phyloP scores from a whole-genome alignment of 192 early-diverging fungal species.

The Paraglomus occultum region DNA sequence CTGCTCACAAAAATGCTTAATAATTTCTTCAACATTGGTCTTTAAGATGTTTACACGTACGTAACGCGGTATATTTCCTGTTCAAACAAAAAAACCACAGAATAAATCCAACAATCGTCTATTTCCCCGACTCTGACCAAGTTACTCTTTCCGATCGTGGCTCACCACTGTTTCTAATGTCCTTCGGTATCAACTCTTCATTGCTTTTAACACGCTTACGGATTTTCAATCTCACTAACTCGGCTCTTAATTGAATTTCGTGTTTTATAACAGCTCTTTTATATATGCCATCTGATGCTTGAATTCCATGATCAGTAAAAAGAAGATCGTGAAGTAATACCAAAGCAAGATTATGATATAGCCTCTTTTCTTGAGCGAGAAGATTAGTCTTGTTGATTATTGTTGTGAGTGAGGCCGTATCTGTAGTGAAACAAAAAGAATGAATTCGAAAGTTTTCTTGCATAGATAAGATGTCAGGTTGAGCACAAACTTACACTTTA shows the following conservation, averaged over 20 bases:
- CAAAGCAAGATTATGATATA: slow-evolving; percentile 47
- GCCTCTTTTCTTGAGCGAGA: slow-evolving; percentile 49
- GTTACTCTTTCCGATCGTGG: slow-evolving; percentile 34
- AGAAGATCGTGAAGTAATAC: slow-evolving; percentile 87
- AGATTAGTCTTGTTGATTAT: slow-evolving; percentile 53
- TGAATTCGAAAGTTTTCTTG: neutral
- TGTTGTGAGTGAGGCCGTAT: slow-evolving; percentile 47
- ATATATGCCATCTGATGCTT: slow-evolving; percentile 53
- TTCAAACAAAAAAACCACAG: neutral
- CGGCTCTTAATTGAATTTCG: slow-evolving; percentile 64
- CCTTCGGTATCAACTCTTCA: slow-evolving; percentile 66
- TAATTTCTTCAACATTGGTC: slow-evolving; percentile 65
- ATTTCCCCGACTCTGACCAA: neutral
- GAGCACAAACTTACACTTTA: slow-evolving; percentile 63
- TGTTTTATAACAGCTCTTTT: slow-evolving; percentile 68
- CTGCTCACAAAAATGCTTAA: slow-evolving; percentile 52
- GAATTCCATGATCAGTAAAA: slow-evolving; percentile 73
- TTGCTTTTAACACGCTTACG: slow-evolving; percentile 63
- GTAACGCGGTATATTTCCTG: slow-evolving; percentile 75
- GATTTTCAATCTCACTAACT: slow-evolving; percentile 77
- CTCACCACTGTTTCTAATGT: slow-evolving; percentile 50
- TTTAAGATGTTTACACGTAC: slow-evolving; percentile 85
- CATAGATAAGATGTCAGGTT: neutral
- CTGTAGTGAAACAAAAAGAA: slow-evolving; percentile 29
- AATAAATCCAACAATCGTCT: neutral